These are phyloP conservation scores for Fonsecaea pedrosoi DNA, from an alignment of 2,329 filamentous ascomycete species.

Conservation along the genomic window DNA sequence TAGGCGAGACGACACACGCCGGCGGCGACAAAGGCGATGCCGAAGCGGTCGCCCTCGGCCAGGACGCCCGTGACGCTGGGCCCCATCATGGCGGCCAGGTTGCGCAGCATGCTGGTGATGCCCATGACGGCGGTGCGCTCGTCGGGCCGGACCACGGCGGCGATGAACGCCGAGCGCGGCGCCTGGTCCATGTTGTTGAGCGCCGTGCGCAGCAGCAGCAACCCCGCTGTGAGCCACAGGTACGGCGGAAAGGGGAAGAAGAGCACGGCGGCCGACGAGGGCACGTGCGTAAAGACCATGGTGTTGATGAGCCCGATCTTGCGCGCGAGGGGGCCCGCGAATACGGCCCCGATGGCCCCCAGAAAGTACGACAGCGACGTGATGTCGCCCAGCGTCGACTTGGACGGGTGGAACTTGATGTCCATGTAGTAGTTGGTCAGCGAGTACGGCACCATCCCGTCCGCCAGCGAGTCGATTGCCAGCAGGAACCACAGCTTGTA, in stretches of 20 bases:
- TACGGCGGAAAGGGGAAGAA: slow-evolving; percentile 64
- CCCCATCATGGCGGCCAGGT: slow-evolving; percentile 62
- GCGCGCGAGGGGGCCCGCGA: slow-evolving; percentile 64
- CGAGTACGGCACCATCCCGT: slow-evolving; percentile 68
- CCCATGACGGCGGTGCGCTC: slow-evolving; percentile 75
- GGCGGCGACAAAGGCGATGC: slow-evolving; percentile 67
- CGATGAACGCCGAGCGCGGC: slow-evolving; percentile 69
- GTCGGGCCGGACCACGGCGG: slow-evolving; percentile 68
- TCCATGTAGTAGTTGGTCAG: slow-evolving; percentile 67
- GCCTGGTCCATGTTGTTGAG: slow-evolving; percentile 75
- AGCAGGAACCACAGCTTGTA: slow-evolving; percentile 70
- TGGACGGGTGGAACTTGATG: slow-evolving; percentile 61
- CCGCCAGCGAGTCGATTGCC: slow-evolving; percentile 68
- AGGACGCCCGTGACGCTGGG: slow-evolving; percentile 64
- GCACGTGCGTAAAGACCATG: slow-evolving; percentile 69
- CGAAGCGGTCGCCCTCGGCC: slow-evolving; percentile 61
- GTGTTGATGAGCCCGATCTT: slow-evolving; percentile 68
- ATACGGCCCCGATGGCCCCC: slow-evolving; percentile 60
- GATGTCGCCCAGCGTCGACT: slow-evolving; percentile 67
- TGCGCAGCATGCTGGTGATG: slow-evolving; percentile 67
- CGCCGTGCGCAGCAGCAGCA: slow-evolving; percentile 66
- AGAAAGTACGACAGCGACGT: slow-evolving; percentile 63
- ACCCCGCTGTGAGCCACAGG: slow-evolving; percentile 59
- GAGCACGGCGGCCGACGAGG: slow-evolving; percentile 66
- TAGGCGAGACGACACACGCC: slow-evolving; percentile 62